phyloP scores from a whole-genome alignment of 1,284 basidiomycete genomes.

The Dichomitus squalens region DNA sequence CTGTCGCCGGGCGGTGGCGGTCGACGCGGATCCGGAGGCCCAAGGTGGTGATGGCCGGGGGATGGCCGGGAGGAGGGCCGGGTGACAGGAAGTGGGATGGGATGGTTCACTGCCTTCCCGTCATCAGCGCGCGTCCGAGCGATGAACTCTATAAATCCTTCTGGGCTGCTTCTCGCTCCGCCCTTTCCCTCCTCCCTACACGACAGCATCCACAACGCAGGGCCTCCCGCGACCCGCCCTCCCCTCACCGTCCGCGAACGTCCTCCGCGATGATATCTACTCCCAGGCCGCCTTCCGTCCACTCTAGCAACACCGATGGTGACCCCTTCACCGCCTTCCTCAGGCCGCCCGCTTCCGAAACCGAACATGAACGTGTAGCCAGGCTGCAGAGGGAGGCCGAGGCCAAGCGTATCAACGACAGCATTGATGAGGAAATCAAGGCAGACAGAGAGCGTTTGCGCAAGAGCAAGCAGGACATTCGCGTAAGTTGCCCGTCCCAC shows the following conservation, averaged over 20 bases:
- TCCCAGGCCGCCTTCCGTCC: slow-evolving; percentile 54
- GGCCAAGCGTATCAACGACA: slow-evolving; percentile 72
- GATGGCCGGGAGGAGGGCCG: slow-evolving; percentile 1
- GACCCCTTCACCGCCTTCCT: slow-evolving; percentile 74
- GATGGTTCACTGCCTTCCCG: slow-evolving; percentile 20
- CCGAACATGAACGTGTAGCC: slow-evolving; percentile 57
- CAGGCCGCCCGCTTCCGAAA: slow-evolving; percentile 67
- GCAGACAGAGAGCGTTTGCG: slow-evolving; percentile 64
- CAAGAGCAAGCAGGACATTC: slow-evolving; percentile 71
- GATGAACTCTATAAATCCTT: slow-evolving; percentile 28
- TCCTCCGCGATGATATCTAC: slow-evolving; percentile 52
- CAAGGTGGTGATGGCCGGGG: slow-evolving; percentile 13
- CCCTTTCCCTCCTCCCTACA: slow-evolving; percentile 18
- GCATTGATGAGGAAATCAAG: slow-evolving; percentile 78
- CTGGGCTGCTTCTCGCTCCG: slow-evolving; percentile 18
- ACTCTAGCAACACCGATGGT: slow-evolving; percentile 50
- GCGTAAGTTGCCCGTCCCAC: slow-evolving; percentile 45
- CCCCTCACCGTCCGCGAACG: slow-evolving; percentile 17
- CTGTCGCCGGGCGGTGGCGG: background rate
- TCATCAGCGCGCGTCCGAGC: slow-evolving; percentile 24
- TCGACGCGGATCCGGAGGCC: slow-evolving; percentile 7
- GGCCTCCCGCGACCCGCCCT: slow-evolving; percentile 18
- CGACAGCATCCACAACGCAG: slow-evolving; percentile 28
- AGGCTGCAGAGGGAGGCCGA: slow-evolving; percentile 69
- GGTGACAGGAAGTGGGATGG: slow-evolving; percentile 8